Percentiles rank a stretch among this genome's conserved stretches.
phyloP scores from a whole-genome alignment of 2,329 filamentous ascomycete species.

The Dactylellina leptospora region DNA sequence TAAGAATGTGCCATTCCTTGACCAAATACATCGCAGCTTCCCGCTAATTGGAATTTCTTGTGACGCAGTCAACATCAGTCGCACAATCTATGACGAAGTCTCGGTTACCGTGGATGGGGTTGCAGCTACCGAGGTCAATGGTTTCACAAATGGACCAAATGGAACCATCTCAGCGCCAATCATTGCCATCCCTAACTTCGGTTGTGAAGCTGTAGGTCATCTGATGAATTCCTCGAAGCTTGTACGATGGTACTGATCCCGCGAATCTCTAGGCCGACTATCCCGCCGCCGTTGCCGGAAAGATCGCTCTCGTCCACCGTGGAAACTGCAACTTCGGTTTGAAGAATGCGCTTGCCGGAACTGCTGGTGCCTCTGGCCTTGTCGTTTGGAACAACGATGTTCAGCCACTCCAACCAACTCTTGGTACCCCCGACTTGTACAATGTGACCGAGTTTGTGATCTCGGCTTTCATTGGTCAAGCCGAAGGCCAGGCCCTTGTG shows the following conservation, averaged over 20 bases:
- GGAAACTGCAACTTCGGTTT: constrained; percentile 69
- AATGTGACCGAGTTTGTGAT: constrained; percentile 57
- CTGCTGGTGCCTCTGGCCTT: constrained; percentile 66
- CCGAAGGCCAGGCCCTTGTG: constrained; percentile 54
- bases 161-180: constrained; percentile 62
- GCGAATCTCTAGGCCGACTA: constrained; percentile 62
- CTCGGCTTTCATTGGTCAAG: constrained; percentile 37
- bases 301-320: constrained; percentile 69
- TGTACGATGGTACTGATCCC: background rate
- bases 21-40: constrained; percentile 39
- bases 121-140: constrained; percentile 11
- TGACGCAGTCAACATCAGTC: constrained; percentile 44
- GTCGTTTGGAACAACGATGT: constrained; percentile 53
- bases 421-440: constrained; percentile 61
- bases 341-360: constrained; percentile 68
- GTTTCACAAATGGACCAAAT: constrained; percentile 65
- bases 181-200: constrained; percentile 65
- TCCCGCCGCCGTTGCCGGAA: constrained; percentile 65
- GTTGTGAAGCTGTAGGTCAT: constrained; percentile 63
- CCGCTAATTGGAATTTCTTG: constrained; percentile 12
- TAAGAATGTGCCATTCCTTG: constrained; percentile 8
- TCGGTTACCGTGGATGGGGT: constrained; percentile 21
- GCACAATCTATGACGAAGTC: constrained; percentile 25
- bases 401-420: constrained; percentile 20
- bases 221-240: background rate